Base-by-base conservation (phyloP, 306 rosid genomes). In the Quercus bicolor region DNA sequence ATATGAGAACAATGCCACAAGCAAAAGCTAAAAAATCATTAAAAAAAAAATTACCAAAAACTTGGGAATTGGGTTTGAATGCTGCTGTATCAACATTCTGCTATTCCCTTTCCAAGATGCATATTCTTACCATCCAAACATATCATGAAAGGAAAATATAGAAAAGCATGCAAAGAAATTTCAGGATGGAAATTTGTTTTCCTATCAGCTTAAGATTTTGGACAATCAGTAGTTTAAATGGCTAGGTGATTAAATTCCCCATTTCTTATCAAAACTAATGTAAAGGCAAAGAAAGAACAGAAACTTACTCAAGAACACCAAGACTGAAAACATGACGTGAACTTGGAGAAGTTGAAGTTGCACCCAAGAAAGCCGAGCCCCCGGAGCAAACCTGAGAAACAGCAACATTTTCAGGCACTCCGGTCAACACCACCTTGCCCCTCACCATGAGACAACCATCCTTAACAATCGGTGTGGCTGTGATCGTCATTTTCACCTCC, bases 301-400 rank as follows among this genome's bases (percentile, higher is more conserved):
- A 29, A 72, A 76, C 88, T 37, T 70, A 90, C 98, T 74, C 53
- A 55, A 93, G 89, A 83, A 68, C 53, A 26, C 98, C 98, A 53
- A 91, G 84, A 26, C 77, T 69, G 80, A 91, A 91, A 53, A 85
- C 88, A 69, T 86, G 93, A 70, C 88, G 92, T 6, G 88, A 84
- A 60, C 83, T 78, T 4, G 81, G 70, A 31, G 51, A 1, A 5
- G 62, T 6, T 26, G 88, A 87, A 79, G 88, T 75, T 5, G 94
- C 93, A 34, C 97, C 91, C 57, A 89, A 21, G 85, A 91, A 93
- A 83, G 88, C 88, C 2, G 94, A 48, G 5, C 16, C 82, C 1
- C 23, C 79, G n/a, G 70, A n/a, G 60, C 61, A 65, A 61, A 80
- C 28, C 3, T 82, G 88, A 69, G 94, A 82, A 72, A 84, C 80